A percentile compares a stretch with the other conserved stretches of the same genome.
Conservation (phyloP, 1,284 basidiomycete genomes). For the Moniliella sp. region DNA sequence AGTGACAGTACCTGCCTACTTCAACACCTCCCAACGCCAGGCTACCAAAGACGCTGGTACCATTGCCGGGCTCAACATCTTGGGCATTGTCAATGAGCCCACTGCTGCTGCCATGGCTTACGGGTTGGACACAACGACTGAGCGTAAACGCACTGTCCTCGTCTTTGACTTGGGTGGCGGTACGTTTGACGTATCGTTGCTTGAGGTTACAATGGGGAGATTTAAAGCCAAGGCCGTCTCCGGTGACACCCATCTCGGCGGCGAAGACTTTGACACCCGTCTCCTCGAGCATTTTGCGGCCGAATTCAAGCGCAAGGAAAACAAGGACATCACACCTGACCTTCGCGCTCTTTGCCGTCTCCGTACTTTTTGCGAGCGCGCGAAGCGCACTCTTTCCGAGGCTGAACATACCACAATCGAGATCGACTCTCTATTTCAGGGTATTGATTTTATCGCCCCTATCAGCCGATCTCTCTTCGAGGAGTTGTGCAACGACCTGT, state of each 20-base stretch:
- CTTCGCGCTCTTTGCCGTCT: constrained; percentile 83
- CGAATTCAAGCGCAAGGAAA: constrained; percentile 51
- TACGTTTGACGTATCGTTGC: constrained; percentile 48
- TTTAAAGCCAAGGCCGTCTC: constrained; percentile 47
- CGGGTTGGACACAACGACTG: constrained; percentile 40
- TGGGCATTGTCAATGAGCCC: constrained; percentile 50
- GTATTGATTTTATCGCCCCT: constrained; percentile 37
- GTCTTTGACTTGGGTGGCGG: constrained; percentile 98
- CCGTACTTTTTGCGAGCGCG: constrained; percentile 89
- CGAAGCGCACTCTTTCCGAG: constrained; percentile 90
- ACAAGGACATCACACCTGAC: constrained; percentile 81
- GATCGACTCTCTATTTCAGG: constrained; percentile 92
- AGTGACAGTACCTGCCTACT: constrained; percentile 50
- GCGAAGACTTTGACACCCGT: constrained; percentile 94
- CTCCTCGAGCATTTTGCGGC: constrained; percentile 63
- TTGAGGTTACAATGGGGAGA: constrained; percentile 45
- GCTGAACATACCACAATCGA: constrained; percentile 95
- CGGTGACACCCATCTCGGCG: constrained; percentile 45
- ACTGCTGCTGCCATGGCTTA: constrained; percentile 38
- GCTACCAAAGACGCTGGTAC: constrained; percentile 41
- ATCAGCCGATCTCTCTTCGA: constrained; percentile 74
- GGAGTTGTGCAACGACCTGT: constrained; percentile 79
- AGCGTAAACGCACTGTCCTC: constrained; percentile 70
- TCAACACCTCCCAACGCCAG: constrained; percentile 49
- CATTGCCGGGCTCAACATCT: constrained; percentile 47